Evolutionary conservation across 2,329 filamentous ascomycete species (phyloP), one percentile per base, ranked within the genome.

Genomic region (Diaporthe sp.): DNA sequence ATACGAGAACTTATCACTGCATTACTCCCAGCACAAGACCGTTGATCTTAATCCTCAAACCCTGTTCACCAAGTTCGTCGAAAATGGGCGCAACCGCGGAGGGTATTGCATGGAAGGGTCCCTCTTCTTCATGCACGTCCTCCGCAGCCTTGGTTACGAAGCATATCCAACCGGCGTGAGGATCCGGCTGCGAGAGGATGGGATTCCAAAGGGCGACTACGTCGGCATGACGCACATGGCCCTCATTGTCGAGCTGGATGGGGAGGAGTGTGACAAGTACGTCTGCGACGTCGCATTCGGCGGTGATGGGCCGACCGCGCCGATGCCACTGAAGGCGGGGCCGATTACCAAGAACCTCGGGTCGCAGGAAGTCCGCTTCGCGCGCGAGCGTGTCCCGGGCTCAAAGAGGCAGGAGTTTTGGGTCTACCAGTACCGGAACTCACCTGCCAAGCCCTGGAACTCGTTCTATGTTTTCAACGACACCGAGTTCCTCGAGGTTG

Each of bases 381-480:
- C 88, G 33, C 83, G 85, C 50, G 86, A 87, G 61, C 85, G 84
- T 70, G 87, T 89, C 52, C 85, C 88, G 4, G 82, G 83, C 76
- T 81, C 71, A 80, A 82, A 68, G 83, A 86, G 40, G 83, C 85
- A 60, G 81, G 83, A 87, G 74, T 81, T 89, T 73, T 94, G 92
- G 92, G 86, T 93, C 73, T 93, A 92, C 79, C 88, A 93, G 81
- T 89, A 89, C 77, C 86, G 89, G 38, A 87, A 89, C 76, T 81
- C 82, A 6, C 57, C 80, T 0, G 82, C 87, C 0, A 83, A 82
- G 61, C 84, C 85, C 2, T 95, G 92, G 90, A 84, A 87, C 30
- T 84, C 89, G 1, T 88, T 87, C 64, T 94, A 94, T 81, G 89
- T 87, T 76, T 95, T 95, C 81, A 87, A 88, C 2, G 90, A 93